phyloP scores from a whole-genome alignment of 371 early-diverging fungal species.

The Rhizopus arrhizus region DNA sequence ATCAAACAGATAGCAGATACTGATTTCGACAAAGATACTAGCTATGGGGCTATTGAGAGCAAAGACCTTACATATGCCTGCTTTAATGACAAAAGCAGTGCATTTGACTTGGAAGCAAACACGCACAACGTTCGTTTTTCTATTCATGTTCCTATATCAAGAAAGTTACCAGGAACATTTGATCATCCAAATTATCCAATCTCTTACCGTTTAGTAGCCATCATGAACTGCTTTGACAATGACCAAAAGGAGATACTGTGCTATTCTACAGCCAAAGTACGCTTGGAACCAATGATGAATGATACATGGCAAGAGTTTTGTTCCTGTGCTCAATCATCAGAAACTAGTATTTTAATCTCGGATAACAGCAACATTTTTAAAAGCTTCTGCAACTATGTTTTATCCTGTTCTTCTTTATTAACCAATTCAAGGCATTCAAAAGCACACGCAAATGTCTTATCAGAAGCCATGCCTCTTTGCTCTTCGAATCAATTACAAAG shows the following conservation, averaged over 20 bases:
- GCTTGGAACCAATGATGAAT: slow-evolving; percentile 8
- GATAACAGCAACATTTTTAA: not conserved
- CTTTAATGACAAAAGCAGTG: not conserved
- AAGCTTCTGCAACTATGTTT: not conserved
- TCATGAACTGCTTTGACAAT: slow-evolving; percentile 9
- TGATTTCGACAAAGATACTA: not conserved
- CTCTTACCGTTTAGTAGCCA: slow-evolving; percentile 7
- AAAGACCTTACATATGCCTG: not conserved
- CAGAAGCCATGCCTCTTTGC: not conserved
- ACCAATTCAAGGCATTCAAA: not conserved
- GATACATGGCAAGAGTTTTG: not conserved
- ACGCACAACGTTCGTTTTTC: slow-evolving; percentile 14
- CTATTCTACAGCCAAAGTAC: slow-evolving; percentile 12
- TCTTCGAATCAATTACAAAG: not conserved
- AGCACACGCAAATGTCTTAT: not conserved
- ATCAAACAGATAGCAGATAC: slow-evolving; percentile 8
- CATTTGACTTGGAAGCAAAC: slow-evolving; percentile 8
- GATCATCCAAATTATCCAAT: slow-evolving; percentile 22
- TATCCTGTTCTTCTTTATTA: not conserved
- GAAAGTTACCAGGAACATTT: slow-evolving; percentile 11
- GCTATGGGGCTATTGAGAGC: not conserved
- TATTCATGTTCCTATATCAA: slow-evolving; percentile 9
- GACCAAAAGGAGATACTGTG: not conserved
- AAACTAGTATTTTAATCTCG: not conserved
- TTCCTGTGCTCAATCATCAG: slow-evolving; percentile 4